phyloP scores from a whole-genome alignment of 108 stramenopile genomes.

The Nitzschia palea region DNA sequence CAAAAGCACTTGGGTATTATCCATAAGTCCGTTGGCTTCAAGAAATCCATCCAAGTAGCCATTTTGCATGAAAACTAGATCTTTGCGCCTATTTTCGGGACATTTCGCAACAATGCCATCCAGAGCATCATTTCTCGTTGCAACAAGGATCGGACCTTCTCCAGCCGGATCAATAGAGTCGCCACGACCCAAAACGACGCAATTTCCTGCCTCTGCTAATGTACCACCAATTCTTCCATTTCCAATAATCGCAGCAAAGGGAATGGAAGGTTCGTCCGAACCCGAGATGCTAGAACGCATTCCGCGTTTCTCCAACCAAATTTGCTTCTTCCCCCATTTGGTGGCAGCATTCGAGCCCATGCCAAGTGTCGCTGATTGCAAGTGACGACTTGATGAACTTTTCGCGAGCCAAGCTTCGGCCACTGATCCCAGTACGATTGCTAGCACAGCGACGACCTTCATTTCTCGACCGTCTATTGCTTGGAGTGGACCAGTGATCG shows the following conservation, averaged over 20 bases:
- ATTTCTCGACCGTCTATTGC: too few relatives aligned
- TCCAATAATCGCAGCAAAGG: constrained; percentile 56
- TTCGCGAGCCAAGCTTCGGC: constrained; percentile 2
- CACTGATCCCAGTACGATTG: neutral
- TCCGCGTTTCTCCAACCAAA: constrained; percentile 32
- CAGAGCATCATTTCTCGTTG: constrained; percentile 92
- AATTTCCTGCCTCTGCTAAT: constrained; percentile 47
- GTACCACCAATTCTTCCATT: constrained; percentile 70
- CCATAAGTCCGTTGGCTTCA: constrained; percentile 54
- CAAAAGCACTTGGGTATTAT: constrained; percentile 85
- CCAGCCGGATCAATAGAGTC: constrained; percentile 62
- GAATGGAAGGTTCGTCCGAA: neutral
- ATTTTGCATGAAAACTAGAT: constrained; percentile 94
- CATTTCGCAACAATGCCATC: constrained; percentile 77
- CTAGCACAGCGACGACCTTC: neutral
- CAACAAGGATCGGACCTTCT: constrained; percentile 78
- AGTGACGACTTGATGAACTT: neutral
- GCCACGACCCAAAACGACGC: constrained; percentile 49
- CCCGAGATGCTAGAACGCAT: neutral
- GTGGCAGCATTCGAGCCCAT: constrained; percentile 24
- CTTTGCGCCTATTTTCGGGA: constrained; percentile 70
- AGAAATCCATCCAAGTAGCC: constrained; percentile 86
- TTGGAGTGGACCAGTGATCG: too few relatives aligned
- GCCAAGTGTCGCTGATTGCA: neutral
- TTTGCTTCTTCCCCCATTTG: constrained; percentile 33